Evolutionary conservation across 352 stramenopile species (phyloP), one percentile per base, ranked within the genome.

Genomic region (Phytophthora macrochlamydospora): DNA sequence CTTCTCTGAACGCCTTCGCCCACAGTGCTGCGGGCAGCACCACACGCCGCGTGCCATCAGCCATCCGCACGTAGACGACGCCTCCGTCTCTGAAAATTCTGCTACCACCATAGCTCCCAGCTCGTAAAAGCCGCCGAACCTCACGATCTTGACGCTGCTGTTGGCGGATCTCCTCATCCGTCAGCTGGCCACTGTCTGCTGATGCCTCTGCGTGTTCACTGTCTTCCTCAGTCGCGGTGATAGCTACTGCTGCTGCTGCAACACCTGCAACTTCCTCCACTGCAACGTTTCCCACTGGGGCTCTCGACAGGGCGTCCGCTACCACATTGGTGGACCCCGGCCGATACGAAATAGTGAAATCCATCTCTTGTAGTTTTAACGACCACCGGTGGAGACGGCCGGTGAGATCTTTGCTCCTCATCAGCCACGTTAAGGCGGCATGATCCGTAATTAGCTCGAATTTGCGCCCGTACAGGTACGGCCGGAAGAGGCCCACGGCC

Each of bases 381-480:
- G 59, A 50, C 62, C 52, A 76, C 1, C 59, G 33, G 2, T 71
- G 58, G 11, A 72, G 38, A 11, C 38, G 9, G 1, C 42, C 43
- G 2, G 12, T 40, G 8, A 63, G 31, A 0, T 72, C 32, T 13
- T 52, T 62, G 8, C 14, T 12, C 11, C 44, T 33, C 62, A 70
- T 69, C 40, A 76, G 42, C 69, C 63, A 69, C 43, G 40, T 56
- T 8, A 76, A 13, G 3, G 69, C 63, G 1, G 51, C 6, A 54
- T 76, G 63, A 28, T 76, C 63, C 1, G 69, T 76, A 7, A 63
- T 42, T 0, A 76, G n/a, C 28, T n/a, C 14, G 50, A 72, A 76
- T 11, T 7, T 4, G 7, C 46, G 54, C 7, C 62, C 68, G 24
- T 72, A 69, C 2, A 72, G 3, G 14, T 65, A 72, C 0, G 58